These are phyloP conservation scores for Sporobolomyces phaffii DNA, from an alignment of 768 basidiomycete genomes.

Conservation along the genomic window DNA sequence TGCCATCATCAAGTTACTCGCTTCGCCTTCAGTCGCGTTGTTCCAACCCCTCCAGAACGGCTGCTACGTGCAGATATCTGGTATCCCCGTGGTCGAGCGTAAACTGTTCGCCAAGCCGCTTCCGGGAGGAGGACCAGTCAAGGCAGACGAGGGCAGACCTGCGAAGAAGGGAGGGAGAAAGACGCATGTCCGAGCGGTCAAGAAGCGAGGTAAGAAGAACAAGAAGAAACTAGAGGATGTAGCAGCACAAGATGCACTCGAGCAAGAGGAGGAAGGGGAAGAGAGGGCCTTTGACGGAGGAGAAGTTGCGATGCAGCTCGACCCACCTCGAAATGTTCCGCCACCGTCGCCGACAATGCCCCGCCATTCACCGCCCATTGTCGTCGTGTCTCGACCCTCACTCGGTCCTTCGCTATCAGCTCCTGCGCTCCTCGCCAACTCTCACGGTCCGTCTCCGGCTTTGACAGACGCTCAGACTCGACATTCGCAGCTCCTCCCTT, in stretches of 20 bases:
- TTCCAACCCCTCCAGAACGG: conserved; percentile 75
- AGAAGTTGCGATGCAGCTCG: not conserved
- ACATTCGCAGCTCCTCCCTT: not conserved
- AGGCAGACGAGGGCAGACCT: conserved; percentile 1
- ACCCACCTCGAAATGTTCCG: not conserved
- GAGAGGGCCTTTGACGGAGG: not conserved
- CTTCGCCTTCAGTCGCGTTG: conserved; percentile 56
- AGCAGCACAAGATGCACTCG: not conserved
- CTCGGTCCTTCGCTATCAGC: not conserved
- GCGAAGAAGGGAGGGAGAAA: not conserved
- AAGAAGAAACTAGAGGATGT: not conserved
- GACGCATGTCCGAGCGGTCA: not conserved
- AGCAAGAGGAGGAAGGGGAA: not conserved
- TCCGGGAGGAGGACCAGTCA: not conserved
- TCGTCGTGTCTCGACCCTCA: too few species aligned
- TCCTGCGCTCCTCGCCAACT: not conserved
- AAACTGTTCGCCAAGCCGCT: conserved; percentile 20
- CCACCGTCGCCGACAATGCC: not conserved
- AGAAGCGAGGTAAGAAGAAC: not conserved
- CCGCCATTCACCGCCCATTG: too few species aligned
- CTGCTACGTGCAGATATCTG: conserved; percentile 76
- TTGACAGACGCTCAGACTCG: too few species aligned
- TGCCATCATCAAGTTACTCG: conserved; percentile 69
- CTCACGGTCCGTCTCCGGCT: too few species aligned
- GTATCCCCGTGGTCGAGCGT: conserved; percentile 58